Base-by-base conservation (phyloP, 1,139 yeast species). In the Yarrowia galli region DNA sequence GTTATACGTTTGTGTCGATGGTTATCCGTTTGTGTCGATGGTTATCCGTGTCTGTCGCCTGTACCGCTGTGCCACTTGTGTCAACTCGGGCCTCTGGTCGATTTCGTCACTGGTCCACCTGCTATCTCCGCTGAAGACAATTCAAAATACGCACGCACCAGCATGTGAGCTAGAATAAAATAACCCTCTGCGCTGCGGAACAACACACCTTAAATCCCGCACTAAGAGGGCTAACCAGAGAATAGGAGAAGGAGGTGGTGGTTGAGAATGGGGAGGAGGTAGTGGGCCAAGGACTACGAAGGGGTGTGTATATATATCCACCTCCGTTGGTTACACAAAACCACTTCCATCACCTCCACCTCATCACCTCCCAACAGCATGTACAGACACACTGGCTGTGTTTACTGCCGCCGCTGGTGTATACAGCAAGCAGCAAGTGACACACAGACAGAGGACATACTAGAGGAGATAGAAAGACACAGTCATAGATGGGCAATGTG, bases 161-260 rank as follows among this genome's bases (percentile, higher is more conserved):
- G 35, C 51, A 48, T 38, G 45, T 38, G 60, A 54, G 46, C 35
- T 12, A 40, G 16, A 40, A 40, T 40, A 40, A 25, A 54, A 54
- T 54, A 54, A 54, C 61, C 60, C 60, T 53, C 43, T 53, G 60
- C 32, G 23, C 60, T 54, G 61, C 61, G 61, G n/a, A 40, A 54
- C 32, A 53, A 53, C 32, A 54, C 61, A 54, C 61, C 61, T 54
- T 54, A 54, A 54, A 54, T 54, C 61, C 61, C 61, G 61, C 61
- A 54, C 61, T 40, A 53, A 18, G 60, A 20, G 32, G 16, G 25
- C 7, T n/a, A 7, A 6, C 10, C 4, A 6, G 20, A 7, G 43
- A 12, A 7, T 16, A 13, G 6, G 2, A 20, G 48, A 2, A 8
- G 48, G 23, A 3, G 7, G 45, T 6, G 45, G 22, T 16, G 45